phyloP scores from a whole-genome alignment of 108 stramenopile species.

The Stephanodiscus minutulus region DNA sequence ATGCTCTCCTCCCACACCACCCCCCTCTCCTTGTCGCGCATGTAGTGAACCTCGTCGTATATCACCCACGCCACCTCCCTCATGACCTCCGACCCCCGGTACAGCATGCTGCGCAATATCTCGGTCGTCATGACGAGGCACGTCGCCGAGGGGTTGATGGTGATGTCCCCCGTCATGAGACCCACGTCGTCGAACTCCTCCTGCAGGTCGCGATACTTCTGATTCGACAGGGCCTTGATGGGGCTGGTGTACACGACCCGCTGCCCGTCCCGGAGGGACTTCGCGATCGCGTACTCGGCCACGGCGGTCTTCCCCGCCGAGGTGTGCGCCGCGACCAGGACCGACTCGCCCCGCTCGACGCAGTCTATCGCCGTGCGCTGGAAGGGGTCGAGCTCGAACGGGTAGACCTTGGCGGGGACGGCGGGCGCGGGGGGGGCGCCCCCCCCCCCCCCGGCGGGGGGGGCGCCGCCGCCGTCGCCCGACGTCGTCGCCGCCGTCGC shows the following conservation, averaged over 20 bases:
- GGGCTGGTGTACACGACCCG: conserved; percentile 90
- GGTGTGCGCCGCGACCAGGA: conserved; percentile 95
- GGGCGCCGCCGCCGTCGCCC: no score
- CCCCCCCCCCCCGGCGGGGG: no score
- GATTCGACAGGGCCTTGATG: conserved; percentile 94
- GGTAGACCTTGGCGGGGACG: no score
- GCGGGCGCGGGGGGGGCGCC: no score
- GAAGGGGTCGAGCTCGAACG: conserved; percentile 86
- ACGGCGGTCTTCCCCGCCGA: conserved; percentile 94
- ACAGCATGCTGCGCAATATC: conserved; percentile 88
- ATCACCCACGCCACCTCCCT: conserved; percentile 83
- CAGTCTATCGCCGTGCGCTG: conserved; percentile 90
- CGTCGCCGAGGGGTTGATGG: conserved; percentile 69
- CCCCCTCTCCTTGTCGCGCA: conserved; percentile 91
- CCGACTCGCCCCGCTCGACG: conserved; percentile 79
- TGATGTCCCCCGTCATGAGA: conserved; percentile 87
- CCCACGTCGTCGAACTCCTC: conserved; percentile 85
- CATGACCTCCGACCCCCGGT: conserved; percentile 88
- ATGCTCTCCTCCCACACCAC: conserved; percentile 97
- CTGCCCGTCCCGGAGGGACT: conserved; percentile 72
- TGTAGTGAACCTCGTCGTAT: conserved; percentile 92
- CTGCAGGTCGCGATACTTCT: conserved; percentile 94
- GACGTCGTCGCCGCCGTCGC: conserved; percentile 10
- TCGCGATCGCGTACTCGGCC: conserved; percentile 91
- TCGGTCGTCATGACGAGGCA: conserved; percentile 97